phyloP scores from a whole-genome alignment of 192 early-diverging fungal genomes.

The Spizellomyces punctatus region DNA sequence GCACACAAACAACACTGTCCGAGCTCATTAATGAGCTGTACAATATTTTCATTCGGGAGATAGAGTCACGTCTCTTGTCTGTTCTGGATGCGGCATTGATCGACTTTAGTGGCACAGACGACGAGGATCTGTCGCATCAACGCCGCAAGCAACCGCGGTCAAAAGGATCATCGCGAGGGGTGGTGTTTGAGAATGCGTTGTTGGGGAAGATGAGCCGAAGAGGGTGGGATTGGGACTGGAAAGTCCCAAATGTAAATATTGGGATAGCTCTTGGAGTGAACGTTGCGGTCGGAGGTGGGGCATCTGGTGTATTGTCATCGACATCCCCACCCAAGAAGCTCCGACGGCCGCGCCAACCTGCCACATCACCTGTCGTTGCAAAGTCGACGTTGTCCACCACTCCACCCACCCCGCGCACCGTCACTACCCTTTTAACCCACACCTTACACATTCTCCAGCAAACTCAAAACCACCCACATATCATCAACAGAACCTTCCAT shows the following conservation, averaged over 20 bases:
- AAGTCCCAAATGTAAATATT: no score
- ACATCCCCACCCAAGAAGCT: neutral
- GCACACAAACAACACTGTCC: slow-evolving; percentile 76
- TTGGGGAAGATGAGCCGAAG: neutral
- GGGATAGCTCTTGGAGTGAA: neutral
- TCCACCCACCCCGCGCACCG: slow-evolving; percentile 60
- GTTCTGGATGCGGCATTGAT: slow-evolving; percentile 30
- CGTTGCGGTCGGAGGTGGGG: neutral
- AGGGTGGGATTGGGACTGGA: neutral
- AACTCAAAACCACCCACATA: slow-evolving; percentile 74
- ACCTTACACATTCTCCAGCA: slow-evolving; percentile 68
- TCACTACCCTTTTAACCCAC: slow-evolving; percentile 73
- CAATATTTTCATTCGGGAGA: slow-evolving; percentile 21
- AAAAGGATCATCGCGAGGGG: neutral
- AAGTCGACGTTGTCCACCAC: neutral
- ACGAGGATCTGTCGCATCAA: neutral
- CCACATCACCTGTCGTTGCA: neutral
- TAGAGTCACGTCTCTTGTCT: slow-evolving; percentile 1
- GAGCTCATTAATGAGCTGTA: slow-evolving; percentile 72
- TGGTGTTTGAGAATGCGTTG: neutral
- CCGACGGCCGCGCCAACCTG: neutral
- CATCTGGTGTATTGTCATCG: neutral
- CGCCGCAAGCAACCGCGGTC: neutral
- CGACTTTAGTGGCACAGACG: slow-evolving; percentile 14
- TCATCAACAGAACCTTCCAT: slow-evolving; percentile 70